Conservation (phyloP, 257 asterid genomes). For the Solanum chilense region DNA sequence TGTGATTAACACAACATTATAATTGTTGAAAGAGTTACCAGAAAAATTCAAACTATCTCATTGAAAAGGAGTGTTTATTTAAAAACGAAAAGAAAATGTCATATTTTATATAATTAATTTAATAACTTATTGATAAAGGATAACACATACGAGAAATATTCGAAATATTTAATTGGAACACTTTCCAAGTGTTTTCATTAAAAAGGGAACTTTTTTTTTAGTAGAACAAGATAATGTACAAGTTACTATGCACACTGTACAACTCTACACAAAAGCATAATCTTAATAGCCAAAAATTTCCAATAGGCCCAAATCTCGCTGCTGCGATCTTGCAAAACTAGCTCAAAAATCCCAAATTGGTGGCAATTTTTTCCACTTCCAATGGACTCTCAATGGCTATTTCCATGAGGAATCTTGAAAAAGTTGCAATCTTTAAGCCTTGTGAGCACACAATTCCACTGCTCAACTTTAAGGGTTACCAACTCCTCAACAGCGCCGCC, state of each 20-base stretch:
- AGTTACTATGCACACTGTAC: background rate
- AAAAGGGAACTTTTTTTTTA: no score
- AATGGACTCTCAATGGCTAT: conserved; percentile 30
- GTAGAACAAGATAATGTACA: background rate
- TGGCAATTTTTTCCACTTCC: background rate
- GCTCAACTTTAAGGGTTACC: conserved; percentile 34
- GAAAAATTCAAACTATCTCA: background rate
- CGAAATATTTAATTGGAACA: no score
- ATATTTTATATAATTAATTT: no score
- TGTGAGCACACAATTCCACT: background rate
- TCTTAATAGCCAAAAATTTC: background rate
- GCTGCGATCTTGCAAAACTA: background rate
- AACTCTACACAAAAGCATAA: background rate
- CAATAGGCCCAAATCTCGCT: background rate
- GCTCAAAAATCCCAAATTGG: background rate
- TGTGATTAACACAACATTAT: no score
- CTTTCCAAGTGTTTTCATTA: background rate
- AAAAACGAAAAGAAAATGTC: no score
- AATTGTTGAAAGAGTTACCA: no score
- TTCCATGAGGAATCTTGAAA: conserved; percentile 12
- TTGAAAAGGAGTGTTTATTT: background rate
- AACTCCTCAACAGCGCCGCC: conserved; percentile 22
- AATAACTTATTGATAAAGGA: no score
- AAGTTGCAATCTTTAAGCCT: conserved; percentile 1
- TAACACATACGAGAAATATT: no score